Evolutionary conservation across 2,329 filamentous ascomycete species (phyloP).

Genomic region (Neonectria punicea): DNA sequence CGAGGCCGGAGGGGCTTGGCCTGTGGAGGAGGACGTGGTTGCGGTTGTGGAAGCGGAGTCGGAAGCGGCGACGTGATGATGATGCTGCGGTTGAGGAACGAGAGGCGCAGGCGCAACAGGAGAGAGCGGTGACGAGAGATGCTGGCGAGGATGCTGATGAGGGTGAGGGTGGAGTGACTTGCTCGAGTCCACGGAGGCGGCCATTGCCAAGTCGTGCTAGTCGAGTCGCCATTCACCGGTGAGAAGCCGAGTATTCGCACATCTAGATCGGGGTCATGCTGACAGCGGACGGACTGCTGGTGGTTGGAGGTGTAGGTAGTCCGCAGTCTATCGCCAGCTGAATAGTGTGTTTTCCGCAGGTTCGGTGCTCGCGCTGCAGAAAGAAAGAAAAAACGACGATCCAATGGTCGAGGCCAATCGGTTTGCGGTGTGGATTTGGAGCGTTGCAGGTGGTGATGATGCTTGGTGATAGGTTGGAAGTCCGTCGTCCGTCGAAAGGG

Average conservation of each 20-base stretch:
- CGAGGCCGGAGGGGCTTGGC: neutral
- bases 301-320: neutral
- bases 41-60: conserved; percentile 7
- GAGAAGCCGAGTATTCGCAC: neutral
- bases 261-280: neutral
- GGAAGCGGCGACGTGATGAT: neutral
- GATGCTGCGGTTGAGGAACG: neutral
- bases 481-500: neutral
- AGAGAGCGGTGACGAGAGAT: conserved; percentile 5
- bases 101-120: conserved; percentile 28
- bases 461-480: conserved; percentile 10
- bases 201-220: conserved; percentile 39
- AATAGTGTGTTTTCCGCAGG: neutral
- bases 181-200: conserved; percentile 38
- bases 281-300: neutral
- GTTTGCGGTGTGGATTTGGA: conserved; percentile 4
- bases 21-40: conserved; percentile 10
- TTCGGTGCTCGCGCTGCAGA: neutral
- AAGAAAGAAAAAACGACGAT: neutral
- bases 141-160: conserved; percentile 19
- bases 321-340: neutral
- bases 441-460: neutral
- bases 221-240: conserved; percentile 20
- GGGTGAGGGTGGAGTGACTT: conserved; percentile 28
- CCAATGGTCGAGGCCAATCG: conserved; percentile 17